Conservation (phyloP, 495 filamentous ascomycete species). For the Daldinia decipiens region DNA sequence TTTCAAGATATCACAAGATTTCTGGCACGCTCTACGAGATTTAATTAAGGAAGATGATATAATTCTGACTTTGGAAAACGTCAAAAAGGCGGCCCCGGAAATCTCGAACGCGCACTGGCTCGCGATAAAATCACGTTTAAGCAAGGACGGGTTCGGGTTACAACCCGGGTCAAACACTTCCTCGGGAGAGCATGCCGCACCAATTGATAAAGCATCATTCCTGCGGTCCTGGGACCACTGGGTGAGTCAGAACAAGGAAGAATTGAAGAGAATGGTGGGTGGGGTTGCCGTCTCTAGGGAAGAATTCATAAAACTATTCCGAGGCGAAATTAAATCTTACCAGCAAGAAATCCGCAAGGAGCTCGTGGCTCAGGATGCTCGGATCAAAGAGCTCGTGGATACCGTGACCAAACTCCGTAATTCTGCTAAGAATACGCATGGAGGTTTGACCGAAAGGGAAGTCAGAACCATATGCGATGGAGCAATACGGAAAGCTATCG, state of each 20-base stretch:
- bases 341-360: slow-evolving; percentile 45
- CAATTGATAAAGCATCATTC: not conserved
- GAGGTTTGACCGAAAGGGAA: slow-evolving; percentile 28
- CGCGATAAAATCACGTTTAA: slow-evolving; percentile 48
- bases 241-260: slow-evolving; percentile 50
- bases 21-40: slow-evolving; percentile 64
- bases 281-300: slow-evolving; percentile 42
- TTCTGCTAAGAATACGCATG: not conserved
- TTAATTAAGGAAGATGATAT: slow-evolving; percentile 47
- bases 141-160: slow-evolving; percentile 9
- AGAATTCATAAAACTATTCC: slow-evolving; percentile 47
- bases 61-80: slow-evolving; percentile 48
- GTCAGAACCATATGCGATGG: slow-evolving; percentile 48
- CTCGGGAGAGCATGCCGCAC: not conserved
- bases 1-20: slow-evolving; percentile 59
- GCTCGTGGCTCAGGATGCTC: slow-evolving; percentile 34
- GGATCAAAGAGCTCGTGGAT: slow-evolving; percentile 26
- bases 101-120: slow-evolving; percentile 54
- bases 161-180: not conserved
- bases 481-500: slow-evolving; percentile 48
- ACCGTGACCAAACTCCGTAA: slow-evolving; percentile 20
- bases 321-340: slow-evolving; percentile 23
- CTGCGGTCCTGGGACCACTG: slow-evolving; percentile 49
- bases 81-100: slow-evolving; percentile 3
- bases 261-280: slow-evolving; percentile 40